phyloP scores from a whole-genome alignment of 2,329 filamentous ascomycete genomes.

The Sporothrix humicola region DNA sequence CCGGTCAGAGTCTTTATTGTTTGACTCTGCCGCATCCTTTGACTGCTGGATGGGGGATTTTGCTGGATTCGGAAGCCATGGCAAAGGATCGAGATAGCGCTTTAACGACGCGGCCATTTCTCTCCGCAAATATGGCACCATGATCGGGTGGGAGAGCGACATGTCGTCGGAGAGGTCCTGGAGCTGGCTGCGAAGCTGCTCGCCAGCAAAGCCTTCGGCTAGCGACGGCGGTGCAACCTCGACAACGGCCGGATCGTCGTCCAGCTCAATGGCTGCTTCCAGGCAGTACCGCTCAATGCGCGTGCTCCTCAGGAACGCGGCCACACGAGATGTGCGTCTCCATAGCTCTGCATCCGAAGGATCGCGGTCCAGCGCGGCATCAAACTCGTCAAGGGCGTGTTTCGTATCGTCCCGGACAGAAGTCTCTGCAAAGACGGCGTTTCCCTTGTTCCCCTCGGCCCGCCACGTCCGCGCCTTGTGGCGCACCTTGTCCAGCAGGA shows the following conservation, averaged over 20 bases:
- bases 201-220: conserved; percentile 67
- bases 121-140: conserved; percentile 62
- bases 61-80: conserved; percentile 63
- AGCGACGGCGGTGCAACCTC: conserved; percentile 68
- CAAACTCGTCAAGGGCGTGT: conserved; percentile 62
- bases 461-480: conserved; percentile 51
- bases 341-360: conserved; percentile 71
- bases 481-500: conserved; percentile 76
- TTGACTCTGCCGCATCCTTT: background rate
- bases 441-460: background rate
- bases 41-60: conserved; percentile 36
- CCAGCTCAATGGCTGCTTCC: conserved; percentile 69
- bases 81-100: conserved; percentile 65
- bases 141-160: conserved; percentile 64
- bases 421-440: conserved; percentile 47
- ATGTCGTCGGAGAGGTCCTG: conserved; percentile 60
- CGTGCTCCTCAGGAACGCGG: conserved; percentile 61
- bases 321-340: conserved; percentile 64
- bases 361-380: conserved; percentile 65
- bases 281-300: conserved; percentile 66
- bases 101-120: conserved; percentile 58
- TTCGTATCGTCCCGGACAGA: conserved; percentile 49
- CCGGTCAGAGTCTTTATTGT: conserved; percentile 37
- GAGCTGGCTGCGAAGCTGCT: conserved; percentile 64
- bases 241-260: conserved; percentile 68